Evolutionary conservation across 1,284 basidiomycete species (phyloP).

Genomic region (Ceratobasidium sp.): DNA sequence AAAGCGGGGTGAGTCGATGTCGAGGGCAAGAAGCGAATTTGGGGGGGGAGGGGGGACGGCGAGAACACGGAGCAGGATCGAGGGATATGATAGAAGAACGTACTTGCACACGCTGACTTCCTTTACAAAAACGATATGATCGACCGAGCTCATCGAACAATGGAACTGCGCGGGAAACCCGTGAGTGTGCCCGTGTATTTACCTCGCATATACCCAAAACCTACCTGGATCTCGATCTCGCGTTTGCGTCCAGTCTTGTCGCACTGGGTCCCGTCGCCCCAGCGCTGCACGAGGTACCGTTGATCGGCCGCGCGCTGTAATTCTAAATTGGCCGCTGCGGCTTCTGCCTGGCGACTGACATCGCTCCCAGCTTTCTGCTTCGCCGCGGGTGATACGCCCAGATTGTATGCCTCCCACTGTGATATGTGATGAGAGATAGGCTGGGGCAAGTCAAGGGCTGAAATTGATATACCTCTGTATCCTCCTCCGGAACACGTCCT

Average conservation of each 20-base stretch:
- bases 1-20: constrained; percentile 8
- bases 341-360: constrained; percentile 55
- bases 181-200: neutral
- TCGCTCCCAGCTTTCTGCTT: constrained; percentile 63
- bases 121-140: constrained; percentile 46
- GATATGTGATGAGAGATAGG: constrained; percentile 44
- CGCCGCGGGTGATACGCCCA: constrained; percentile 71
- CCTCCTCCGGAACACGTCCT: constrained; percentile 77
- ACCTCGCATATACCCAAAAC: constrained; percentile 43
- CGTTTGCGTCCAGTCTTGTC: constrained; percentile 87
- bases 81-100: constrained; percentile 15
- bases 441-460: constrained; percentile 35
- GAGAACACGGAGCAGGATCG: neutral
- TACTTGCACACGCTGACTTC: constrained; percentile 39
- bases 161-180: constrained; percentile 70
- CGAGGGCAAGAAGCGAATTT: constrained; percentile 1
- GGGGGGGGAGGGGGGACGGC: neutral
- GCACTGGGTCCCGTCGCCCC: constrained; percentile 89
- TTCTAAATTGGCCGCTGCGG: constrained; percentile 68
- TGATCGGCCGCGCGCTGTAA: constrained; percentile 77
- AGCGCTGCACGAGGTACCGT: constrained; percentile 87
- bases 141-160: constrained; percentile 88
- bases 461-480: constrained; percentile 63
- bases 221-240: constrained; percentile 90
- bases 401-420: constrained; percentile 82